Percentiles rank a stretch among this genome's conserved stretches.
Evolutionary conservation across 441 rosid species (phyloP).

Genomic region (Pelargonium australe): DNA sequence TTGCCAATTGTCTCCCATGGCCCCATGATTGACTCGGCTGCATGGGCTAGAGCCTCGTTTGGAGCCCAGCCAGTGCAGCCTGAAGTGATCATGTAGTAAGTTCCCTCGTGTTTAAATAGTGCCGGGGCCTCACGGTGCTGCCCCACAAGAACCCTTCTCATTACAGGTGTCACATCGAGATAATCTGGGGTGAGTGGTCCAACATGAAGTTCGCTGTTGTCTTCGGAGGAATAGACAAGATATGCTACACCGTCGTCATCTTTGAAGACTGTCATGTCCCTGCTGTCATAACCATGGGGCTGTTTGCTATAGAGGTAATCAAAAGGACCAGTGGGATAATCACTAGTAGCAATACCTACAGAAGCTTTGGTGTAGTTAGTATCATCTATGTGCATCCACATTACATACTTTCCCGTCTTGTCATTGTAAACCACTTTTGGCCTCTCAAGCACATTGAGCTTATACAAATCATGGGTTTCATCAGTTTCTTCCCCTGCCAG

Average conservation of each 20-base stretch:
- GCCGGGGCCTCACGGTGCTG: constrained; percentile 90
- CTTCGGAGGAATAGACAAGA: constrained; percentile 74
- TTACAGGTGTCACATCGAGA: constrained; percentile 47
- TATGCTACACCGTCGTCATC: constrained; percentile 75
- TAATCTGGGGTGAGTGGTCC: constrained; percentile 72
- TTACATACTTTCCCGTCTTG: constrained; percentile 62
- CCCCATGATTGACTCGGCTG: constrained; percentile 79
- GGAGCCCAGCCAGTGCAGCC: constrained; percentile 98
- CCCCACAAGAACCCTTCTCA: constrained; percentile 60
- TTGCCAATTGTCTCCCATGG: constrained; percentile 92
- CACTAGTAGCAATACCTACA: constrained; percentile 67
- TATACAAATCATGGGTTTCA: constrained; percentile 72
- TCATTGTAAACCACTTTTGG: constrained; percentile 85
- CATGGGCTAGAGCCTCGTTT: constrained; percentile 80
- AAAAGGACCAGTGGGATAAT: constrained; percentile 77
- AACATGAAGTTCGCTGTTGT: constrained; percentile 82
- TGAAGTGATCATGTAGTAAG: constrained; percentile 84
- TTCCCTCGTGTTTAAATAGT: constrained; percentile 61
- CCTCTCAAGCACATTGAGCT: constrained; percentile 82
- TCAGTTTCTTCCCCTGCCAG: constrained; percentile 62
- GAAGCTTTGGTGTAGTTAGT: constrained; percentile 90
- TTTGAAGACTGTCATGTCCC: constrained; percentile 89
- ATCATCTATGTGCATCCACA: constrained; percentile 99
- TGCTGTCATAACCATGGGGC: constrained; percentile 80
- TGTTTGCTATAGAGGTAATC: constrained; percentile 61